Percentiles rank a stretch among this genome's conserved stretches.
Conservation (phyloP, 805 yeast genomes). For the Starmerella roubikii region DNA sequence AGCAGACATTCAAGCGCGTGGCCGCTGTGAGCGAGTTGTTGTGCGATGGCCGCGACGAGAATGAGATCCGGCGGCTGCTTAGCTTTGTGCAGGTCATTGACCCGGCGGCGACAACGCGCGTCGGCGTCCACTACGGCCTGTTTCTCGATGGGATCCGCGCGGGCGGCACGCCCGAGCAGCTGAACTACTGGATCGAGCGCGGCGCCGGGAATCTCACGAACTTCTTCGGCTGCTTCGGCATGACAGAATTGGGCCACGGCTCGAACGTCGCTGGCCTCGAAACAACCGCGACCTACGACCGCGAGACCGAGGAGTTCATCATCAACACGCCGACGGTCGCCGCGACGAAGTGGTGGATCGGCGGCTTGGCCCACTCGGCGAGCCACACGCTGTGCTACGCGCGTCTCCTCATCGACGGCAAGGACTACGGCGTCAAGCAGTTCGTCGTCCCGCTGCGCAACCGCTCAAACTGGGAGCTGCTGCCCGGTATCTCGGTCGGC, state of each 20-base stretch:
- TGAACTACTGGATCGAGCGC: slow-evolving; percentile 67
- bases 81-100: slow-evolving; percentile 33
- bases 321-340: slow-evolving; percentile 81
- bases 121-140: slow-evolving; percentile 79
- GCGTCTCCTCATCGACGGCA: slow-evolving; percentile 61
- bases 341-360: slow-evolving; percentile 98
- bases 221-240: slow-evolving; percentile 73
- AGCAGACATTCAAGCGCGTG: slow-evolving; percentile 24
- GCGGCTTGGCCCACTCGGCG: slow-evolving; percentile 93
- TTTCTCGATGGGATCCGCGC: slow-evolving; percentile 73
- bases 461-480: slow-evolving; percentile 44
- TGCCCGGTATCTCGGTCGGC: slow-evolving; percentile 74
- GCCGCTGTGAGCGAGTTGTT: slow-evolving; percentile 21
- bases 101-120: slow-evolving; percentile 66
- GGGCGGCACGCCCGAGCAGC: slow-evolving; percentile 75
- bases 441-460: slow-evolving; percentile 86
- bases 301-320: slow-evolving; percentile 47
- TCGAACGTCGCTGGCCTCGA: slow-evolving; percentile 88
- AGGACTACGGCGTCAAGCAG: slow-evolving; percentile 85
- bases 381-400: slow-evolving; percentile 81
- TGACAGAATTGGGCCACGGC: slow-evolving; percentile 91
- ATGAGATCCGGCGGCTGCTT: slow-evolving; percentile 20
- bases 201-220: slow-evolving; percentile 29
- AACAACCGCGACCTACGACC: slow-evolving; percentile 77
- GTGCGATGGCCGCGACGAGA: slow-evolving; percentile 22